Evolutionary conservation across 164 flowering plant species (phyloP), one percentile per base, ranked within the genome.

Genomic region (Taxillus chinensis): DNA sequence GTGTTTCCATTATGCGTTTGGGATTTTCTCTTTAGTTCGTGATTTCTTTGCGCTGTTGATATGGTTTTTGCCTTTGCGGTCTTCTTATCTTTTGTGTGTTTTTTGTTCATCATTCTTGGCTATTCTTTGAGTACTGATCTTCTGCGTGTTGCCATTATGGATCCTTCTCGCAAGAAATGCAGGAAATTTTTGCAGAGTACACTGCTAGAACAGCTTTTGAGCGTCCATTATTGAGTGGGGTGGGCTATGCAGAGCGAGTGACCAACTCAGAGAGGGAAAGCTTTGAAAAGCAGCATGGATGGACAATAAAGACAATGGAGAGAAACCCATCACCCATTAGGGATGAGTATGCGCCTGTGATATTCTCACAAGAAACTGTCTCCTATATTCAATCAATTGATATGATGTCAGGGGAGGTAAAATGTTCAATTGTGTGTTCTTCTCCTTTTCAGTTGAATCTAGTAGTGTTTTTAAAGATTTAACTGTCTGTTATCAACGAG

Each of bases 391-490:
- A 79, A 60, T 87, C 93, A 16, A 75, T 92, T 45, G 98, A 92
- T 67, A 90, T 92, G 96, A 92, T 87, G 98, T 89, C 98, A 0
- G 98, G 98, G 39, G 89, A 87, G 95, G 98, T 89, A 75, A 51
- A 37, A 27, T 54, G 16, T 15, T 8, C 8, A 16, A 49, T 43
- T 14, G 7, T 37, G 37, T 39, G 40, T 13, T 45, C 17, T 41
- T 60, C 7, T 27, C 12, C 46, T 42, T 8, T 60, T 66, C 45
- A 16, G 38, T 40, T 39, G 52, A 39, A 38, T 46, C 38, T 37
- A 46, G 27, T 58, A 16, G 17, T 49, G 52, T 7, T 27, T 27
- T 27, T 27, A 27, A 27, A 27, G 27, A 27, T 27, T 54, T 54
- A 0, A 17, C 37, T 8, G 16, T 54, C 5, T 8, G 17, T 54